Percentiles rank a stretch among this genome's conserved stretches.
These are phyloP conservation scores for Trametes versicolor DNA, from an alignment of 1,284 basidiomycete species.

Conservation along the genomic window DNA sequence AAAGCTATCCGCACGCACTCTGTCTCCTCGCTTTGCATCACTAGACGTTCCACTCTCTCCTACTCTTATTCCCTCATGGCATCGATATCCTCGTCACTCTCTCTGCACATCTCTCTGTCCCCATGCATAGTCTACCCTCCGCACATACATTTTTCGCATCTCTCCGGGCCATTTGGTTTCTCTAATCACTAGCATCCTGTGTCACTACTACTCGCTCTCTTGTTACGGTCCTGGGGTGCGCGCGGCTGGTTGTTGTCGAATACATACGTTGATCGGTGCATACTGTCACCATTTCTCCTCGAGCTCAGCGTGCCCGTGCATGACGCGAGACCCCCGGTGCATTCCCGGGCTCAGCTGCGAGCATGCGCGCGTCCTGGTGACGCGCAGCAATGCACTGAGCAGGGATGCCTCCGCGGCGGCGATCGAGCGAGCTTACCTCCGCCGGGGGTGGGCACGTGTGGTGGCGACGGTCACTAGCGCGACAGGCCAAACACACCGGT, in stretches of 20 bases:
- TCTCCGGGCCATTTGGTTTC: conserved; percentile 37
- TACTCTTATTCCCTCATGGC: conserved; percentile 42
- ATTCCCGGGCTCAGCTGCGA: conserved; percentile 4
- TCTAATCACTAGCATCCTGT: conserved; percentile 40
- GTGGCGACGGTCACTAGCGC: conserved; percentile 27
- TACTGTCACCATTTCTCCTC: conserved; percentile 9
- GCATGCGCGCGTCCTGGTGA: neutral
- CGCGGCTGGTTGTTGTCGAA: conserved; percentile 26
- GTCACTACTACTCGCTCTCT: conserved; percentile 30
- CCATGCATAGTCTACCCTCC: conserved; percentile 22
- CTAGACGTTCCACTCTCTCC: conserved; percentile 37
- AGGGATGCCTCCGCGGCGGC: conserved; percentile 19
- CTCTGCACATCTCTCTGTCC: conserved; percentile 23
- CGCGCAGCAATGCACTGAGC: neutral
- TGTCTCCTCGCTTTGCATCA: conserved; percentile 39
- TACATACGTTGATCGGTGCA: conserved; percentile 21
- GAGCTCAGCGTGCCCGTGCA: neutral
- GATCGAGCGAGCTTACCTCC: conserved; percentile 12
- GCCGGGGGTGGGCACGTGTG: conserved; percentile 21
- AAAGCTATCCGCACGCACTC: conserved; percentile 40
- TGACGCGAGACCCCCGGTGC: neutral
- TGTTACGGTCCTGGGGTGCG: conserved; percentile 20
- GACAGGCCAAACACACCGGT: conserved; percentile 6
- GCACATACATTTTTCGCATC: conserved; percentile 32
- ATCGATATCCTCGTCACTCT: conserved; percentile 40